Evolutionary conservation across 768 basidiomycete species (phyloP), one percentile per base, ranked within the genome.

Genomic region (Exsudoporus frostii): DNA sequence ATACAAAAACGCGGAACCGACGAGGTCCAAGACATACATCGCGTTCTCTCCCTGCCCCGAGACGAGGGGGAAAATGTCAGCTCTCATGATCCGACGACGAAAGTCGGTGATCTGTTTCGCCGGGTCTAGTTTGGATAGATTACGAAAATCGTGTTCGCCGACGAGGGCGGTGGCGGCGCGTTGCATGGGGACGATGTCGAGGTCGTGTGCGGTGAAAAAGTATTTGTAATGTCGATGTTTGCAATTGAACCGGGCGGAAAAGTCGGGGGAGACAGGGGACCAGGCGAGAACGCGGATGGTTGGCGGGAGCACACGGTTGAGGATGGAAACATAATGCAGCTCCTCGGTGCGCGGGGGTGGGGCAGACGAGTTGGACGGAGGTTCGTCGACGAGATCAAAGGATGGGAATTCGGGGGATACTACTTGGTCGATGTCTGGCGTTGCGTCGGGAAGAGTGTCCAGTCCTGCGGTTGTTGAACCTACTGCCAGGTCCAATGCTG

Each of bases 61-160:
- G 15, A 85, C 72, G 3, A 73, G 76, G 11, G 74, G 73, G n/a
- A n/a, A n/a, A 42, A 95, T 82, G 27, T 81, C 79, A 0, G 91
- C 92, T 17, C 74, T 75, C 36, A 84, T 59, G 48, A 98, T 85
- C 20, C 76, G 75, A 30, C 96, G 78, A 22, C 67, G 74, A 71
- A 94, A 96, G 53, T 81, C 79, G 22, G 86, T 84, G 56, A 98
- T 87, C 71, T 98, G 95, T 70, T 98, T 98, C 32, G 84, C 79
- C 0, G 92, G 81, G 66, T 98, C 96, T 20, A 98, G 72, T 67
- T 95, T 98, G 77, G 92, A 97, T 32, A 98, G 77, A 65, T 98
- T 98, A 15, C 95, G 84, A 64, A 97, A 98, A 72, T 98, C 96
- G 74, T 98, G 94, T 56, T 88, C 84, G 33, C 96, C 96, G 27